phyloP scores from a whole-genome alignment of 495 filamentous ascomycete species.

The Penicillium turbatum region DNA sequence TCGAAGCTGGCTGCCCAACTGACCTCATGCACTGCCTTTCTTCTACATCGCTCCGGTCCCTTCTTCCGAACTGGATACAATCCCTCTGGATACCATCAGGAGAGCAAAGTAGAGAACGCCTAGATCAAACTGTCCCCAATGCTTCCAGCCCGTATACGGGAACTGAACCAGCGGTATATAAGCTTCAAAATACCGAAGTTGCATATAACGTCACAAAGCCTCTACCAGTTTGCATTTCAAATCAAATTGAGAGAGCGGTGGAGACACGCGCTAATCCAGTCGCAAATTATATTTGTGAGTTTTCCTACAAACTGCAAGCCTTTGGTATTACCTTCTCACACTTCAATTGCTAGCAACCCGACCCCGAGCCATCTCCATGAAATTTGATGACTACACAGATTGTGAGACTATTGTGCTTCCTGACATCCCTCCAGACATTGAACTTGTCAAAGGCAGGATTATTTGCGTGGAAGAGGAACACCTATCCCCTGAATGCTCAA shows the following conservation, averaged over 20 bases:
- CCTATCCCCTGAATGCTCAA: neutral
- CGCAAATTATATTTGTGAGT: neutral
- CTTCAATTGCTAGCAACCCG: neutral
- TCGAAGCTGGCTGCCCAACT: neutral
- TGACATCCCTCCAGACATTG: neutral
- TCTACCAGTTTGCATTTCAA: neutral
- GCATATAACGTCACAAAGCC: neutral
- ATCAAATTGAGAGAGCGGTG: neutral
- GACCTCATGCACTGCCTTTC: neutral
- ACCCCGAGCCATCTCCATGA: neutral
- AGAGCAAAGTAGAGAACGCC: slow-evolving; percentile 1
- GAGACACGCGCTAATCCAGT: neutral
- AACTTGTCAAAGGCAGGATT: neutral
- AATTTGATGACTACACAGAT: neutral
- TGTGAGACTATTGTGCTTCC: neutral
- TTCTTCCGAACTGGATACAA: neutral
- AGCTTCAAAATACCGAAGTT: slow-evolving; percentile 2
- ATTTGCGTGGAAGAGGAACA: neutral
- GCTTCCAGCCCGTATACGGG: neutral
- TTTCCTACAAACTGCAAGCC: neutral
- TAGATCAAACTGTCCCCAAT: neutral
- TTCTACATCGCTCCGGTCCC: neutral
- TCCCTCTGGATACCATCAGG: neutral
- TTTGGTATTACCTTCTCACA: neutral
- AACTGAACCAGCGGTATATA: slow-evolving; percentile 1